A percentile compares a stretch with the other conserved stretches of the same genome.
Evolutionary conservation across 192 early-diverging fungal genomes (phyloP).

Genomic region (Coemansia sp.): DNA sequence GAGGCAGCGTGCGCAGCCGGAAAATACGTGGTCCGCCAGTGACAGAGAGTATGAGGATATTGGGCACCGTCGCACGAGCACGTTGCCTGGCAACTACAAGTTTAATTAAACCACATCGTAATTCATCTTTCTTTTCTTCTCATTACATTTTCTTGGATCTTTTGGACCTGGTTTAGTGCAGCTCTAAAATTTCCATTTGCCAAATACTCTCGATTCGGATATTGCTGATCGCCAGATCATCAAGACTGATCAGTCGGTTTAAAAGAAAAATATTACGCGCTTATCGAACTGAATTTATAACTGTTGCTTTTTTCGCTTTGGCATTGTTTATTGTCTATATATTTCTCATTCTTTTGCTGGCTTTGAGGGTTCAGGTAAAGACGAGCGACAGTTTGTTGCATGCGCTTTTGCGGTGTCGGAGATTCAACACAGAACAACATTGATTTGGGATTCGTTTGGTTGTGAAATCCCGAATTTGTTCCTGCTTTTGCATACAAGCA

Average conservation of each 20-base stretch:
- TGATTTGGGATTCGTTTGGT: too few relatives aligned
- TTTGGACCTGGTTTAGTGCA: not conserved
- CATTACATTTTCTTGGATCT: not conserved
- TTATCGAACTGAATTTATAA: too few relatives aligned
- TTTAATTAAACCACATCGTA: conserved; percentile 4
- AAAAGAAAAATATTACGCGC: too few relatives aligned
- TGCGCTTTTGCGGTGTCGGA: not conserved
- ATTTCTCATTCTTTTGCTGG: not conserved
- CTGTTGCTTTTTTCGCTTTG: not conserved
- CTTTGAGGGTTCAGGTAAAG: not conserved
- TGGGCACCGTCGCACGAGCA: conserved; percentile 35
- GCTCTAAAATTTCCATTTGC: not conserved
- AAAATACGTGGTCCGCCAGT: not conserved
- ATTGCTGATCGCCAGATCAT: too few relatives aligned
- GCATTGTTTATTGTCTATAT: not conserved
- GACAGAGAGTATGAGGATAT: conserved; percentile 41
- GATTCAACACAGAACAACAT: not conserved
- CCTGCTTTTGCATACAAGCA: too few relatives aligned
- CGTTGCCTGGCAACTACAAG: conserved; percentile 29
- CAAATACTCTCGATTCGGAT: not conserved
- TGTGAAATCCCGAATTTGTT: too few relatives aligned
- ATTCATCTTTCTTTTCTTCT: not conserved
- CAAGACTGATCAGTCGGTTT: too few relatives aligned
- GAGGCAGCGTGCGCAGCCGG: not conserved
- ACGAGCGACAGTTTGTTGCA: not conserved